Evolutionary conservation across 345 rosid species (phyloP), one percentile per base, ranked within the genome.

Genomic region (Orychophragmus violaceus): DNA sequence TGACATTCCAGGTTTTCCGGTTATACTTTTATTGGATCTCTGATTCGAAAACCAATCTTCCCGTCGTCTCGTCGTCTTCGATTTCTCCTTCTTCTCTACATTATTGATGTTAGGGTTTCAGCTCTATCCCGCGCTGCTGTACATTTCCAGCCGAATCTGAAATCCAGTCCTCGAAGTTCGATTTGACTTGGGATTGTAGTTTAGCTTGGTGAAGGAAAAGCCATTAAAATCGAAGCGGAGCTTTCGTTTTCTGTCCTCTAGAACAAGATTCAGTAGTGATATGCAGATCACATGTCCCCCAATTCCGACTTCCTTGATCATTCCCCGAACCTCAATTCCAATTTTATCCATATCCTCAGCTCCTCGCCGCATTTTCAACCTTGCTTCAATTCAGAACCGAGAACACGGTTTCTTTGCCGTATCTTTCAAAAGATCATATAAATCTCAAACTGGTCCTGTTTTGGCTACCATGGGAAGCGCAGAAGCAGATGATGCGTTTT

Each of bases 401-500:
- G 41, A 65, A 2, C 36, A 28, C 14, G 0, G 54, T 37, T 55
- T 70, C 62, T 18, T 48, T 28, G 5, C 46, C 24, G 36, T 44
- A 22, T n/a, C 56, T 30, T 19, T 36, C 52, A 30, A 52, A 48
- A 74, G 76, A 69, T 59, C 44, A 29, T 64, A 66, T 32, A 45
- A 24, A 71, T 64, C 78, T 30, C 69, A n/a, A 16, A 56, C 28
- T 58, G 30, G 32, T n/a, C n/a, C n/a, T n/a, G n/a, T n/a, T 69
- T 52, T 53, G 30, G 48, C 61, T 25, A 8, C 63, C 62, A 68
- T 81, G 49, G 57, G 72, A 41, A 74, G 66, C 28, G 85, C 67
- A 62, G 61, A 56, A 29, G 32, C 5, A 0, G 82, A 77, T 57
- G 97, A 90, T 74, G 80, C 59, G 32, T 85, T 78, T 77, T 88